phyloP scores from a whole-genome alignment of 306 rosid species.

The Cicer cuneatum region DNA sequence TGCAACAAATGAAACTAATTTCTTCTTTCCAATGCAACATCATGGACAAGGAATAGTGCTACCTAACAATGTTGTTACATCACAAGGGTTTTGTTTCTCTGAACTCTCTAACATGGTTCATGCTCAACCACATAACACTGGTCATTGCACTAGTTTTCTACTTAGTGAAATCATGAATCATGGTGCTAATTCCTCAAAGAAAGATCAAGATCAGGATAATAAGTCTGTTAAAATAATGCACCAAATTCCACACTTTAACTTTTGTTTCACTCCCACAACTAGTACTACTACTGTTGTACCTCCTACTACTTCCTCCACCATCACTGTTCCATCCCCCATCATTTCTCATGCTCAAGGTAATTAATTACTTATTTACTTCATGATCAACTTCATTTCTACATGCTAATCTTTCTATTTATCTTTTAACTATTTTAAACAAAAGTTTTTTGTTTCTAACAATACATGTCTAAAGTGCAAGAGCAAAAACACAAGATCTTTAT shows the following conservation, averaged over 20 bases:
- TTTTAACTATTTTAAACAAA: background rate
- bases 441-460: background rate
- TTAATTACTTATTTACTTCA: background rate
- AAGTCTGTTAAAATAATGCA: conserved; percentile 49
- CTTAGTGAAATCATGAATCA: conserved; percentile 72
- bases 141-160: conserved; percentile 67
- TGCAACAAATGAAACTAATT: conserved; percentile 38
- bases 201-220: conserved; percentile 50
- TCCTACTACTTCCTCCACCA: conserved; percentile 43
- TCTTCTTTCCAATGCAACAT: conserved; percentile 63
- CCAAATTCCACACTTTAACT: conserved; percentile 51
- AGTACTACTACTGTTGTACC: conserved; percentile 30
- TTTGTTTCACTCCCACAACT: conserved; percentile 47
- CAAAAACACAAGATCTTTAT: background rate
- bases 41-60: conserved; percentile 23
- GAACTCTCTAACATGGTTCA: conserved; percentile 65
- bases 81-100: conserved; percentile 76
- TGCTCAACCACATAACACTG: conserved; percentile 44
- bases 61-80: conserved; percentile 24
- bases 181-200: conserved; percentile 51
- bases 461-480: background rate
- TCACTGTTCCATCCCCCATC: conserved; percentile 55
- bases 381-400: background rate
- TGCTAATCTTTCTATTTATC: background rate
- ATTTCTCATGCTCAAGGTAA: conserved; percentile 66